Base-by-base conservation (phyloP, 2,329 filamentous ascomycete genomes). In the Microsporum audouinii region DNA sequence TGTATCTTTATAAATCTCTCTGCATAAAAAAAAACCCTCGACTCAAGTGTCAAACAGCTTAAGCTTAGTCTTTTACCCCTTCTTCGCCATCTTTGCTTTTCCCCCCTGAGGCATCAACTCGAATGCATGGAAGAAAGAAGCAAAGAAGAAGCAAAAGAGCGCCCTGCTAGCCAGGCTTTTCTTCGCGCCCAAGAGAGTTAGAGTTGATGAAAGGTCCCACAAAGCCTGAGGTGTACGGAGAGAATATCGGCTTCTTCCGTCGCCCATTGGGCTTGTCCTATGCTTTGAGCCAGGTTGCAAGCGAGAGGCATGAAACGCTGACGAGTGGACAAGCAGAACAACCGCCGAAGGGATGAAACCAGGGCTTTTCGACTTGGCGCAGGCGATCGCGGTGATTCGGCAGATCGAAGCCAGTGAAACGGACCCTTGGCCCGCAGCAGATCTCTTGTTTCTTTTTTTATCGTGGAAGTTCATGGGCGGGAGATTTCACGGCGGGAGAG, bases 1-100 rank as follows among this genome's bases (percentile, higher is more conserved):
- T 29, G 31, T n/a, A 47, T 49, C 45, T 49, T 49, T 55, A 55
- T 55, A 55, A 38, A 53, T 17, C 49, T 31, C 49, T 34, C 12
- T 31, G 27, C 29, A 53, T n/a, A 47, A n/a, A 23, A 7, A 23
- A 47, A 41, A 41, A 39, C 34, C 49, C 10, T 14, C 23, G 49
- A 55, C n/a, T 14, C 49, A 55, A 23, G 33, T 55, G 49, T 55
- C 49, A 55, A 55, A 55, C 49, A 55, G 10, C 49, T 34, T 36
- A 36, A 55, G 49, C 31, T 55, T 34, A 55, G 49, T n/a, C 10
- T 10, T 51, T 7, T 36, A 8, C 31, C 49, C 49, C 49, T 36
- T 36, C 31, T 34, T 14, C 17, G 39, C 12, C 39, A 6, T 43
- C 5, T n/a, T 5, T 6, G 39, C 39, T n/a, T n/a, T 23, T 23